These are phyloP conservation scores for Alnus glutinosa DNA, from an alignment of 306 rosid species.

Conservation along the genomic window DNA sequence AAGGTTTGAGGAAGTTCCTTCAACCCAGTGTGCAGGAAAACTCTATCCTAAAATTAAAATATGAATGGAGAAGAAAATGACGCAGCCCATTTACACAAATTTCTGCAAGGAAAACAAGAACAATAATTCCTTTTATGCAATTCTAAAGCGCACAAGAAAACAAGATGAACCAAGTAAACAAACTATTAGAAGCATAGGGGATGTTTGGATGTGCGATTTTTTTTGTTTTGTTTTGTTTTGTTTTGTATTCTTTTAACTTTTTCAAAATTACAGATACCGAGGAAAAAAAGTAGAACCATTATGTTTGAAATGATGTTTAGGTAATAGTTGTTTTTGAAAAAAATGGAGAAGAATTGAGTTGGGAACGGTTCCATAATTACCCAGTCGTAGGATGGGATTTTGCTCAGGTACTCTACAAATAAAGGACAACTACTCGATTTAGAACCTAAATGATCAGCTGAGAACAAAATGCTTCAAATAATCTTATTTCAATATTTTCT, in stretches of 20 bases:
- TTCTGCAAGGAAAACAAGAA: not conserved
- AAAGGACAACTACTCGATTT: not conserved
- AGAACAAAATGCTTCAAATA: not conserved
- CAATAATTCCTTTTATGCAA: not conserved
- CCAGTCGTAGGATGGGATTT: conserved; percentile 1
- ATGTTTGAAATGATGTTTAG: too few species aligned
- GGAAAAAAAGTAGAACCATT: too few species aligned
- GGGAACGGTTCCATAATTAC: not conserved
- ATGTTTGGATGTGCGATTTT: too few species aligned
- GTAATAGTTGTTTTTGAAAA: too few species aligned
- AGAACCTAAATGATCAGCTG: not conserved
- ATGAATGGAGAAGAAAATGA: not conserved
- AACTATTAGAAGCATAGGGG: not conserved
- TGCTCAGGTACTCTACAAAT: not conserved
- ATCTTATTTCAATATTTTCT: not conserved
- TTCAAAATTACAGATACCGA: too few species aligned
- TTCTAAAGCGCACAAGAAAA: not conserved
- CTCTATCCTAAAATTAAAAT: not conserved
- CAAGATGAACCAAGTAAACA: not conserved
- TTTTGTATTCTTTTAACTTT: too few species aligned
- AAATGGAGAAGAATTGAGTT: too few species aligned
- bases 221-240: too few species aligned
- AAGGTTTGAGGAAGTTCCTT: too few species aligned
- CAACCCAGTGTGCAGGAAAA: too few species aligned
- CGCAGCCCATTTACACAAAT: not conserved